Evolutionary conservation across 208 protist species (phyloP), one percentile per base, ranked within the genome.

Genomic region (Wallacemonas sp.): DNA sequence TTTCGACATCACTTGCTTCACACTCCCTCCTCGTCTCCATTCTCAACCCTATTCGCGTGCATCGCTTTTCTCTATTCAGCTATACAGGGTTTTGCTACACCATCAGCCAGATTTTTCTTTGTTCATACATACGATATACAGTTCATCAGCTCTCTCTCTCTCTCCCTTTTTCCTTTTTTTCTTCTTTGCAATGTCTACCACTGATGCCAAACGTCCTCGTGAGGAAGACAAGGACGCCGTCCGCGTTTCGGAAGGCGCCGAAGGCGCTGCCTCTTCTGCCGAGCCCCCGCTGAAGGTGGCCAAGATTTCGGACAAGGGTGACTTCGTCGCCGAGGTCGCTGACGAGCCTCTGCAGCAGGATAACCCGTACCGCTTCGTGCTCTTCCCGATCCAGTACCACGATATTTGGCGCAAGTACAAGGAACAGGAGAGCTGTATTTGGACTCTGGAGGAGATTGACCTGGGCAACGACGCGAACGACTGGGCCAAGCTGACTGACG

Each of bases 371-470:
- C 97, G 98, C 62, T 99, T 98, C 68, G 98, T 99, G 39, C 73
- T 99, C 31, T 99, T 99, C 79, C 98, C 98, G 38, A 99, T 99
- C 74, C 80, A 98, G 77, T 94, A 99, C 79, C 79, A 78, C 31
- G 93, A 98, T 44, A 96, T 99, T 33, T 99, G 98, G 98, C 71
- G 97, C 70, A 99, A 99, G 93, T 99, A 99, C 89, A 99, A 99
- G 92, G 98, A 99, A 82, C 96, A 98, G 66, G 93, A 98, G 83
- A 89, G 90, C 66, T 97, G 84, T 54, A 98, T 99, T 82, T 99
- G 98, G 98, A 99, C 98, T 33, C 87, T 98, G 49, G 98, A 99
- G 83, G 99, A 99, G 79, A 97, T 99, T 45, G 98, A 99, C 84
- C 87, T 99, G 2, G 74, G 81, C 34, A 71, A 70, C 28, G 98